These are phyloP conservation scores for Globisporangium middletonii DNA, from an alignment of 352 stramenopile species.

Conservation along the genomic window DNA sequence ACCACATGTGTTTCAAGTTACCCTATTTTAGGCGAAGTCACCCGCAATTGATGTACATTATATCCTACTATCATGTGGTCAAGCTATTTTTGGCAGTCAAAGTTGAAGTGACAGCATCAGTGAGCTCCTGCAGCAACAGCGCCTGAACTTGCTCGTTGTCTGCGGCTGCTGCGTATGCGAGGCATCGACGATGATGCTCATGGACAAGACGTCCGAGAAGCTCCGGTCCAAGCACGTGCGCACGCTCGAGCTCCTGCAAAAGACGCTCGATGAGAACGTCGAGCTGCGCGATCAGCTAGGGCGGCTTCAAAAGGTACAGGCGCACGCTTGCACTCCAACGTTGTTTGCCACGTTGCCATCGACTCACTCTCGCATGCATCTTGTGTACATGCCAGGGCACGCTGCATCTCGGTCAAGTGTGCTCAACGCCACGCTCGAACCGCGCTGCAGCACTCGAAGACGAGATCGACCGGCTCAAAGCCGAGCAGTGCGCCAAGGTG, in stretches of 20 bases:
- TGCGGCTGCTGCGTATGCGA: background rate
- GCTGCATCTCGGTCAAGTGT: slow-evolving; percentile 37
- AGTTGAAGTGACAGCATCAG: too few species aligned
- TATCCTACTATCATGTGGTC: too few species aligned
- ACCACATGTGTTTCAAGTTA: too few species aligned
- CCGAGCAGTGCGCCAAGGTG: slow-evolving; percentile 31
- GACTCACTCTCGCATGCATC: background rate
- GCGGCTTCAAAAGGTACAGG: slow-evolving; percentile 37
- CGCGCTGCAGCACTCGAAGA: slow-evolving; percentile 44
- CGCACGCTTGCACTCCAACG: background rate
- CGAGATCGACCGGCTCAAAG: slow-evolving; percentile 49
- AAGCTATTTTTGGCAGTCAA: too few species aligned
- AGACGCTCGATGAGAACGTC: slow-evolving; percentile 74
- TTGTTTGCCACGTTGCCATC: background rate
- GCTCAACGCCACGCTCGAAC: slow-evolving; percentile 23
- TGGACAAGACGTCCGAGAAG: slow-evolving; percentile 61
- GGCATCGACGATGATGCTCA: slow-evolving; percentile 29
- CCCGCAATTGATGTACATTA: too few species aligned
- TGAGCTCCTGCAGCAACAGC: too few species aligned
- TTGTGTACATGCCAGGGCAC: slow-evolving; percentile 19
- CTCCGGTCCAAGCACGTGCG: slow-evolving; percentile 77
- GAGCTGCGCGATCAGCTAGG: slow-evolving; percentile 45
- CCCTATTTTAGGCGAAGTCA: too few species aligned
- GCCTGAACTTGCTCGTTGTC: too few species aligned
- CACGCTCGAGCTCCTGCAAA: slow-evolving; percentile 72